Conservation (phyloP, 2,329 filamentous ascomycete species). For the Cladorrhinum sp. region DNA sequence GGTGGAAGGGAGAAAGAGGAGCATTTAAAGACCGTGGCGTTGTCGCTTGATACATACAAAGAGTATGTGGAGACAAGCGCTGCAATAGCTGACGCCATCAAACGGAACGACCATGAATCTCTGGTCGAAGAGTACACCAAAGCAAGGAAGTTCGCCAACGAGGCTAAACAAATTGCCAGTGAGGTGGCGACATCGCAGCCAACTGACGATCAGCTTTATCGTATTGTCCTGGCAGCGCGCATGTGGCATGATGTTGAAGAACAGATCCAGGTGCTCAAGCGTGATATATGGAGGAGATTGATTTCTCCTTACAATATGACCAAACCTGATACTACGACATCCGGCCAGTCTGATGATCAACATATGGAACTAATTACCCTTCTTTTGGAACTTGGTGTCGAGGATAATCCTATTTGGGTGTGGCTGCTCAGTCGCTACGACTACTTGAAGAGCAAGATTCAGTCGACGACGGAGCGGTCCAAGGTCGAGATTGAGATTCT, state of each 20-base stretch:
- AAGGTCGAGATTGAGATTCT: slow-evolving; percentile 91
- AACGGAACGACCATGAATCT: slow-evolving; percentile 83
- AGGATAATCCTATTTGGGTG: slow-evolving; percentile 94
- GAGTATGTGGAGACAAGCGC: slow-evolving; percentile 79
- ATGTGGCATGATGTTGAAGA: slow-evolving; percentile 95
- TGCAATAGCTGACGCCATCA: slow-evolving; percentile 77
- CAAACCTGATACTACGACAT: slow-evolving; percentile 43
- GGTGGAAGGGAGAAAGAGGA: slow-evolving; percentile 90
- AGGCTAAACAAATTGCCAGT: slow-evolving; percentile 68
- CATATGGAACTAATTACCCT: slow-evolving; percentile 89
- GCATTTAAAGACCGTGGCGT: slow-evolving; percentile 73
- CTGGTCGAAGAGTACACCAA: slow-evolving; percentile 82
- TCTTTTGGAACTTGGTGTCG: slow-evolving; percentile 87
- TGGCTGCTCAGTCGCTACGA: slow-evolving; percentile 92
- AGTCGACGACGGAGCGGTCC: slow-evolving; percentile 75
- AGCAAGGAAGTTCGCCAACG: slow-evolving; percentile 77
- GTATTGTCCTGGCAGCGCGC: slow-evolving; percentile 80
- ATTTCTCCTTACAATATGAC: slow-evolving; percentile 62
- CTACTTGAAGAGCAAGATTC: slow-evolving; percentile 82
- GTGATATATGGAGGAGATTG: slow-evolving; percentile 82
- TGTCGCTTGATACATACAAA: slow-evolving; percentile 73
- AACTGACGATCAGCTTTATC: slow-evolving; percentile 76
- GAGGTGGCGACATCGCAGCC: slow-evolving; percentile 54
- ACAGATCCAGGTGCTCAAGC: slow-evolving; percentile 82
- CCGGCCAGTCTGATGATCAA: slow-evolving; percentile 65